Conservation (phyloP, 139 green algal genomes). For the Coccomyxa sp. region DNA sequence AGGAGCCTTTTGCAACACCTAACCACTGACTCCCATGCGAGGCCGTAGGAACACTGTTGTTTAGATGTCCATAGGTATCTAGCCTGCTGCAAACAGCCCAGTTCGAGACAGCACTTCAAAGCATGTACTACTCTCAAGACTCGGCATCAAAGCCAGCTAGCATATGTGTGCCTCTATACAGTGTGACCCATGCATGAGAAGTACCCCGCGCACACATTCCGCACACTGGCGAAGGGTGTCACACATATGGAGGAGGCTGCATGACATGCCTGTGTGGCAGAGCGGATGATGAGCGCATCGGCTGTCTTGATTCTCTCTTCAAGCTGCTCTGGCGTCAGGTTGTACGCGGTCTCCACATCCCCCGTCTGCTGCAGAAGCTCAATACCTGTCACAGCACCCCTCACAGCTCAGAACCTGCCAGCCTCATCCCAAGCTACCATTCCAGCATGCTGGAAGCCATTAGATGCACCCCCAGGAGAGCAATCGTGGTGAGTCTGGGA, state of each 20-base stretch:
- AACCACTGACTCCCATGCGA: too few species aligned
- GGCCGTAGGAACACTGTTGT: too few species aligned
- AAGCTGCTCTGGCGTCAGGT: slow-evolving; percentile 75
- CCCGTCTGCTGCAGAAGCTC: slow-evolving; percentile 72
- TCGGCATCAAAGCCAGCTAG: neutral
- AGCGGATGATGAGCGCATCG: slow-evolving; percentile 92
- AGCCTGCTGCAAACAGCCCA: neutral
- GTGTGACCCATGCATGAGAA: too few species aligned
- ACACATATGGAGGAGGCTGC: too few species aligned
- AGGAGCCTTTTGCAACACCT: too few species aligned
- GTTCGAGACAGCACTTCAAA: neutral
- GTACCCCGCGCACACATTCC: too few species aligned
- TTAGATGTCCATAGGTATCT: too few species aligned
- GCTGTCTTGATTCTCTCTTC: slow-evolving; percentile 57
- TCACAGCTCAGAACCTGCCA: too few species aligned
- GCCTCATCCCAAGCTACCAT: too few species aligned
- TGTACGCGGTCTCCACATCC: slow-evolving; percentile 67
- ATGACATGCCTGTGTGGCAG: slow-evolving; percentile 73
- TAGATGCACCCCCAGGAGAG: neutral
- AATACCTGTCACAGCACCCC: slow-evolving; percentile 43
- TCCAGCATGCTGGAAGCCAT: neutral
- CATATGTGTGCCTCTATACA: too few species aligned
- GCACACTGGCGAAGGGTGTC: too few species aligned
- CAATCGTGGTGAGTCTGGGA: neutral
- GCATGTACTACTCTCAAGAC: neutral